Evolutionary conservation across 2,329 filamentous ascomycete genomes (phyloP).

Genomic region (Talaromyces sp.): DNA sequence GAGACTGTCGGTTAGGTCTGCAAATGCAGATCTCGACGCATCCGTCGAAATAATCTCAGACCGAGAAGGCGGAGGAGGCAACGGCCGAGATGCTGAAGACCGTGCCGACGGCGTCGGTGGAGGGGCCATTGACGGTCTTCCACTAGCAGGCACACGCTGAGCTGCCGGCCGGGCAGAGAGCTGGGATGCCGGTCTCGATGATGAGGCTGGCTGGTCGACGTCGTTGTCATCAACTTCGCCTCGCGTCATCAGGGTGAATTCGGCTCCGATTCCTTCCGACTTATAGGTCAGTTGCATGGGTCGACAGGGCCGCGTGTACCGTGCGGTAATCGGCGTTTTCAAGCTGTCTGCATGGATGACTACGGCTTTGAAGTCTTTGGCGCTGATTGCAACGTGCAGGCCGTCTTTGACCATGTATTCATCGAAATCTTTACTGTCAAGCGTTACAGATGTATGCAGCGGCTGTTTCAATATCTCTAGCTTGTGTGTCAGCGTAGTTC

Average conservation of each 20-base stretch:
- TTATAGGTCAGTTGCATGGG: conserved; percentile 59
- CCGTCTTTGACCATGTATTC: conserved; percentile 55
- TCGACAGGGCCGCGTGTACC: conserved; percentile 56
- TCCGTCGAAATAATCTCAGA: conserved; percentile 19
- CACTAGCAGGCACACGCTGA: conserved; percentile 18
- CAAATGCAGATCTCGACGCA: conserved; percentile 28
- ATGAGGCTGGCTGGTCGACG: conserved; percentile 26
- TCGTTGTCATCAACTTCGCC: conserved; percentile 46
- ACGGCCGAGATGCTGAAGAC: conserved; percentile 26
- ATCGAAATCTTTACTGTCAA: conserved; percentile 60
- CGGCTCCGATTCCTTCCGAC: conserved; percentile 52
- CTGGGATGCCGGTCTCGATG: conserved; percentile 37
- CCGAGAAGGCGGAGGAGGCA: conserved; percentile 17
- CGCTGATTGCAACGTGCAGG: conserved; percentile 58
- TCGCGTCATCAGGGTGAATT: conserved; percentile 53
- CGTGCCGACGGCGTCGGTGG: conserved; percentile 27
- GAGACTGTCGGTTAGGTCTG: conserved; percentile 54
- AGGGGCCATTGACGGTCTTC: conserved; percentile 16
- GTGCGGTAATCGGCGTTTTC: conserved; percentile 50
- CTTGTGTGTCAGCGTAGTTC: background rate
- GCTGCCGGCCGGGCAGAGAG: conserved; percentile 38
- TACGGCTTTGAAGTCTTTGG: conserved; percentile 64
- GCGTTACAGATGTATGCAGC: conserved; percentile 59
- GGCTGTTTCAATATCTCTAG: conserved; percentile 61
- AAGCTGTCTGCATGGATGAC: conserved; percentile 59